A percentile compares a stretch with the other conserved stretches of the same genome.
phyloP scores from a whole-genome alignment of 768 basidiomycete genomes.

The Tubosaeta brunneosetosa region DNA sequence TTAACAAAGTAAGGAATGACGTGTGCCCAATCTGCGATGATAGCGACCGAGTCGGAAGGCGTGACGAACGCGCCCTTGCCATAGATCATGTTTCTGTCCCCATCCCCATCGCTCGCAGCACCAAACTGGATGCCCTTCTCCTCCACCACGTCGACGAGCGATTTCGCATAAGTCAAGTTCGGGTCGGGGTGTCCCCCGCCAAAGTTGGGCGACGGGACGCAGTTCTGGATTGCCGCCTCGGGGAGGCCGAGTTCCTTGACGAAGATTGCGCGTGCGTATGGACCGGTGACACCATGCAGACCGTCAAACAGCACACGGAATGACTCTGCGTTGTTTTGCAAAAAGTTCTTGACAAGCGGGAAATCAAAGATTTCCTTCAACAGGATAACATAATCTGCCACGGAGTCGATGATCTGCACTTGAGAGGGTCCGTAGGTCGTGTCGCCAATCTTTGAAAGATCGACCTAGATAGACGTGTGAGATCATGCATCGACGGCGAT shows the following conservation, averaged over 20 bases:
- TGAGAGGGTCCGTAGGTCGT: conserved; percentile 75
- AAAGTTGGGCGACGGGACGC: conserved; percentile 88
- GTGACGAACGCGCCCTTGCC: conserved; percentile 98
- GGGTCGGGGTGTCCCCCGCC: conserved; percentile 98
- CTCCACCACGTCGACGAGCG: conserved; percentile 91
- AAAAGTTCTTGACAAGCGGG: conserved; percentile 83
- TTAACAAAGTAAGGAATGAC: conserved; percentile 84
- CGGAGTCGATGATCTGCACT: conserved; percentile 92
- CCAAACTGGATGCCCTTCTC: conserved; percentile 82
- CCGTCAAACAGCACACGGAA: conserved; percentile 94
- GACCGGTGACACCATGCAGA: conserved; percentile 93
- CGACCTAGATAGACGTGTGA: conserved; percentile 45
- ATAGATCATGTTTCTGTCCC: conserved; percentile 99
- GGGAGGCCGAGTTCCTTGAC: conserved; percentile 78
- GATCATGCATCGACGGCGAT: not conserved
- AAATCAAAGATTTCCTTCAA: conserved; percentile 94
- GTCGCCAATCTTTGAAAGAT: conserved; percentile 79
- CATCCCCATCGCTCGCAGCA: conserved; percentile 96
- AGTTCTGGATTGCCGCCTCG: conserved; percentile 82
- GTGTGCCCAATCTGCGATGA: conserved; percentile 97
- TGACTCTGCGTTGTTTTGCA: conserved; percentile 58
- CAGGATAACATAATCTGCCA: conserved; percentile 79
- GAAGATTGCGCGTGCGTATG: conserved; percentile 88
- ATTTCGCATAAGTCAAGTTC: conserved; percentile 95
- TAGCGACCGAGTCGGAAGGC: conserved; percentile 94